These are phyloP conservation scores for Magnaporthiopsis rhizophila DNA, from an alignment of 2,329 filamentous ascomycete genomes.

Conservation along the genomic window DNA sequence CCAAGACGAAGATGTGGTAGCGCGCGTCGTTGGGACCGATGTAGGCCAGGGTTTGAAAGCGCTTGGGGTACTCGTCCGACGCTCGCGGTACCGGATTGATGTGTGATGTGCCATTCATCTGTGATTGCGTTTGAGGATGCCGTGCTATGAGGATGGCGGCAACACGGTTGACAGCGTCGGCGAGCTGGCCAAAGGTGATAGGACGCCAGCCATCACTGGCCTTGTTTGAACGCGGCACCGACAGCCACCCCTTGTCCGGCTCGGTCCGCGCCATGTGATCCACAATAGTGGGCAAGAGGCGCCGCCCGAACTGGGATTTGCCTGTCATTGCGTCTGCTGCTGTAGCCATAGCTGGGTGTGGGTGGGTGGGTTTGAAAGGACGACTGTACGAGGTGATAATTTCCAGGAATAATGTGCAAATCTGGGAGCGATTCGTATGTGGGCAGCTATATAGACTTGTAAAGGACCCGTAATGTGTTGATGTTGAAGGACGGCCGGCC, in stretches of 20 bases:
- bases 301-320: not conserved
- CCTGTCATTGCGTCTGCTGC: not conserved
- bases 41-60: conserved; percentile 34
- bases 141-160: conserved; percentile 5
- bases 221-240: conserved; percentile 9
- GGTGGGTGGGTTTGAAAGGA: too few species aligned
- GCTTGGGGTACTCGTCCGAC: not conserved
- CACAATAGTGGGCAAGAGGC: conserved; percentile 10
- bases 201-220: conserved; percentile 7
- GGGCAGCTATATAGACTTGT: too few species aligned
- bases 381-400: too few species aligned
- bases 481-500: too few species aligned
- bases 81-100: not conserved
- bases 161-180: conserved; percentile 13
- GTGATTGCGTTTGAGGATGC: not conserved
- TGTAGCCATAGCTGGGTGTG: not conserved
- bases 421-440: too few species aligned
- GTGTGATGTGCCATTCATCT: not conserved
- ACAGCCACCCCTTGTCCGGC: conserved; percentile 3
- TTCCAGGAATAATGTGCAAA: too few species aligned
- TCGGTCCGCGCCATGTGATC: conserved; percentile 8
- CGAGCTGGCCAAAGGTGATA: conserved; percentile 9
- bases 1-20: conserved; percentile 18
- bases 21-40: conserved; percentile 30
- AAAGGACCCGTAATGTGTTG: too few species aligned